Evolutionary conservation across 202 grass and related monocot genomes (phyloP).

Genomic region (Panicum hallii): DNA sequence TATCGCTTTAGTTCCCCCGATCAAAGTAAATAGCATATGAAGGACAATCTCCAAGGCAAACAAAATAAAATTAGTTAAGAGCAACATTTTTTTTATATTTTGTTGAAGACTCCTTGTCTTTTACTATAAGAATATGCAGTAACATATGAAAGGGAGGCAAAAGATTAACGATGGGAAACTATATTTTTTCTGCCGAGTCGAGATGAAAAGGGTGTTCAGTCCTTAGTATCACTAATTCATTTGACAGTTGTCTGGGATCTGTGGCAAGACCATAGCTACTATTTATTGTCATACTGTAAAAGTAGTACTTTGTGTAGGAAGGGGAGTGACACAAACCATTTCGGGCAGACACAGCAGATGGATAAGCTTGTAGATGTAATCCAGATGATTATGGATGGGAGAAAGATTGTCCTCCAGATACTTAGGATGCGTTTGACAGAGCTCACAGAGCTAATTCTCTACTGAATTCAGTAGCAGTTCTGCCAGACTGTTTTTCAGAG

Average conservation of each 20-base stretch:
- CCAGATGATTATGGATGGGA: not conserved
- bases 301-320: not conserved
- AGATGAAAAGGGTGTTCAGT: not conserved
- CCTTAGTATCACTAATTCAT: conserved; percentile 1
- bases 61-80: conserved; percentile 1
- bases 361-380: conserved; percentile 39
- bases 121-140: not conserved
- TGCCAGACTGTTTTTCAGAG: too few relatives aligned
- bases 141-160: not conserved
- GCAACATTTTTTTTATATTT: not conserved
- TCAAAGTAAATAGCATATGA: not conserved
- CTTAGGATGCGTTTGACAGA: not conserved
- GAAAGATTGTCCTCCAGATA: conserved; percentile 31
- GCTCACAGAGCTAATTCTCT: too few relatives aligned
- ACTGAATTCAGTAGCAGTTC: too few relatives aligned
- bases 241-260: not conserved
- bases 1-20: not conserved
- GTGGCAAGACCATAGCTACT: not conserved
- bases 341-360: conserved; percentile 40
- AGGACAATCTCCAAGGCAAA: not conserved
- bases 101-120: not conserved
- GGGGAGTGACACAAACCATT: conserved; percentile 28
- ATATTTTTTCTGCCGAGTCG: not conserved
- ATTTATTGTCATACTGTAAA: not conserved
- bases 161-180: not conserved